Evolutionary conservation across 1,139 yeast genomes (phyloP), one percentile per base, ranked within the genome.

Genomic region (Saccharomyces uvarum): DNA sequence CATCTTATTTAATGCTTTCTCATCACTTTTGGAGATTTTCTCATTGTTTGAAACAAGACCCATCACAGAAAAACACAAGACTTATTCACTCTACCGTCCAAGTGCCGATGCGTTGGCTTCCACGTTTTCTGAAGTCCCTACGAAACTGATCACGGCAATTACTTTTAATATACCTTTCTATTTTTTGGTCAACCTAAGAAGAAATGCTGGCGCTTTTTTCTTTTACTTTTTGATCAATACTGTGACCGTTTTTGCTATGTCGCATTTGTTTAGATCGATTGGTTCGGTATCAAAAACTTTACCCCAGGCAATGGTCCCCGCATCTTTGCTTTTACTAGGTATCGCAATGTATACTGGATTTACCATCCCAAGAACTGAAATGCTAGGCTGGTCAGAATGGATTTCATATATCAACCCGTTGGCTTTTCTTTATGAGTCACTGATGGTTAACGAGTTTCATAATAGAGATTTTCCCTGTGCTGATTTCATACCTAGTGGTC

Each of bases 311-410:
- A 79, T 82, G 82, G 75, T 84, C 27, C 85, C 86, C 2, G 82
- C 87, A 2, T 71, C 84, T 11, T 65, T 83, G 24, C 63, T 82
- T 29, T 71, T 84, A 58, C 67, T 81, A 57, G 81, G 78, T 2
- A 63, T 83, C 66, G 74, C 77, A 42, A 74, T 82, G 59, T 83
- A 75, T 68, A 80, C 87, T 13, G 88, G 88, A 50, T 84, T 83
- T 65, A 80, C 79, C 48, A 75, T 83, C 60, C 88, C 87, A 16
- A 74, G 76, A 47, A 78, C 77, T 3, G 72, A 74, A 50, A 81
- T 83, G 84, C 77, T 76, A 53, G 82, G 82, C 19, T 84, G 89
- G 89, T 78, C 82, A 49, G 73, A 83, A 58, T 84, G 88, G 88
- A 77, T 84, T 59, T 80, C 78, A 62, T 84, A 81, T 62, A 65